Percentiles rank a stretch among this genome's conserved stretches.
These are phyloP conservation scores for Taiozyma sp. DNA, from an alignment of 1,139 yeast species.

Conservation along the genomic window DNA sequence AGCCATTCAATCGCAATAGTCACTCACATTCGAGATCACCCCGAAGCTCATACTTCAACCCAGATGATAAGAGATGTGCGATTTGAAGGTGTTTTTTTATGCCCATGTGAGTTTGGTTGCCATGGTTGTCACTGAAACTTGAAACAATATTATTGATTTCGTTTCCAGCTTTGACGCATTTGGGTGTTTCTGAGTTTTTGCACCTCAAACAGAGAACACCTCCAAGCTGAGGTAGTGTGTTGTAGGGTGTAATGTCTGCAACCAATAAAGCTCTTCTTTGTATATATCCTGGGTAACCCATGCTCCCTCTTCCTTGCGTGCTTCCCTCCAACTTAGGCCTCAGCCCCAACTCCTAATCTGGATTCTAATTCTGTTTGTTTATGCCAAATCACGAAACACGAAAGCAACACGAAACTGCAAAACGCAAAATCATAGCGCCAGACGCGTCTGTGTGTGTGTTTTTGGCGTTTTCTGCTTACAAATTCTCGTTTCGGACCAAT, in stretches of 20 bases:
- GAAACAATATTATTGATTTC: neutral
- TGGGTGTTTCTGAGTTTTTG: neutral
- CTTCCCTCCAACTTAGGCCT: neutral
- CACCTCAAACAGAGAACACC: neutral
- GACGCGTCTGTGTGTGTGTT: neutral
- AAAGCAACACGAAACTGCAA: slow-evolving; percentile 8
- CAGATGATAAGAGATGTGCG: neutral
- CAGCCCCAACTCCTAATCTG: neutral
- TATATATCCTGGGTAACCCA: too few relatives aligned
- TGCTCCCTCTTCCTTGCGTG: too few relatives aligned
- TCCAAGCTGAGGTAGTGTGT: neutral
- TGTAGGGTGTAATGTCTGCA: too few relatives aligned
- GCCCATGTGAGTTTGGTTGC: neutral
- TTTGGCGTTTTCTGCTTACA: neutral
- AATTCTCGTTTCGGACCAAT: neutral
- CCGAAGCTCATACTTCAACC: neutral
- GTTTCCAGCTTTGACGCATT: neutral
- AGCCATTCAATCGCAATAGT: neutral
- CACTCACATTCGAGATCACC: neutral
- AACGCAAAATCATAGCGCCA: slow-evolving; percentile 1
- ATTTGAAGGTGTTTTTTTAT: neutral
- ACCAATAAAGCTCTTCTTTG: neutral
- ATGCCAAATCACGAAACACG: slow-evolving; percentile 4
- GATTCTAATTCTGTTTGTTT: neutral
- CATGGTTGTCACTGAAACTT: neutral